These are phyloP conservation scores for Eragrostis curvula DNA, from an alignment of 176 grass and related monocot genomes.

Conservation along the genomic window DNA sequence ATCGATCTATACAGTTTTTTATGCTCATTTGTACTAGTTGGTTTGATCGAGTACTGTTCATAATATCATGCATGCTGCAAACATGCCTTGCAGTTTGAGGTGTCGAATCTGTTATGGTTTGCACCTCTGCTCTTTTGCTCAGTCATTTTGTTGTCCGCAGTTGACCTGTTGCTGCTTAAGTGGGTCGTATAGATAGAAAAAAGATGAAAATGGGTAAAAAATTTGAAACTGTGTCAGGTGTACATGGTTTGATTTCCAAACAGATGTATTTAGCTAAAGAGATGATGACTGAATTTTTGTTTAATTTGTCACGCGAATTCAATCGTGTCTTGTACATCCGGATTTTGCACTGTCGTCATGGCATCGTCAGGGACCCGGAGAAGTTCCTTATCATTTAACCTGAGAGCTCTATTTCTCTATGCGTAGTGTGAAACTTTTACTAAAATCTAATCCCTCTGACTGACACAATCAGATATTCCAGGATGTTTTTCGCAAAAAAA, in stretches of 20 bases:
- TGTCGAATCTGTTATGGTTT: neutral
- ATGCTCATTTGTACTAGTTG: neutral
- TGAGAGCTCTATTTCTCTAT: neutral
- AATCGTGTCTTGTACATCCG: neutral
- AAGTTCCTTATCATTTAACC: neutral
- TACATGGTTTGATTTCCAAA: neutral
- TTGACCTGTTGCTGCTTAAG: neutral
- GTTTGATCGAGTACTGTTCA: conserved; percentile 32
- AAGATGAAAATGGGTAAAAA: neutral
- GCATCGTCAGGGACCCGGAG: neutral
- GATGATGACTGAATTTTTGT: neutral
- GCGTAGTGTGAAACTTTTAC: too few relatives aligned
- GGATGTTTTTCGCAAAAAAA: too few relatives aligned
- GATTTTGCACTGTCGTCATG: neutral
- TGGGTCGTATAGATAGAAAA: neutral
- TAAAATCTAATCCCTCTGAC: too few relatives aligned
- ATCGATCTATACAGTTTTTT: neutral
- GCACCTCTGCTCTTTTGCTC: neutral
- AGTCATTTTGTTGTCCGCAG: neutral
- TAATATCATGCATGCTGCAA: neutral
- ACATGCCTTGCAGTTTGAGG: neutral
- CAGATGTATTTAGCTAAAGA: neutral
- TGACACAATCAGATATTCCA: neutral
- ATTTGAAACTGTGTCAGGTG: neutral
- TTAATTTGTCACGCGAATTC: neutral